phyloP scores from a whole-genome alignment of 2,329 filamentous ascomycete genomes.

The Thyridium curvatum region DNA sequence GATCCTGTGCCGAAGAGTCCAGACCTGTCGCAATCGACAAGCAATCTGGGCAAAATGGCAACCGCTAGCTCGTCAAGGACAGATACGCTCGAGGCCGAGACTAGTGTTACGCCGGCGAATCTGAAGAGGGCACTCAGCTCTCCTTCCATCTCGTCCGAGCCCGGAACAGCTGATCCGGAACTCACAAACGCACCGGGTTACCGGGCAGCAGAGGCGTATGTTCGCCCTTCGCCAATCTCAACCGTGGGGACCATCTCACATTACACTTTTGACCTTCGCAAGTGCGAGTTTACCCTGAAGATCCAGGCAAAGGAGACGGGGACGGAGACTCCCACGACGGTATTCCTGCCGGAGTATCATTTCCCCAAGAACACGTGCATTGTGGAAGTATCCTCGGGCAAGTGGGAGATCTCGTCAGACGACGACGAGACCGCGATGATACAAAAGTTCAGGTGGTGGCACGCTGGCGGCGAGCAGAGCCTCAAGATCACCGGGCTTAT shows the following conservation, averaged over 20 bases:
- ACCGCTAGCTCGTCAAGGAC: no score
- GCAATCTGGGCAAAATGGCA: conserved; percentile 6
- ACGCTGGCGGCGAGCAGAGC: conserved; percentile 75
- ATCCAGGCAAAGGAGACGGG: conserved; percentile 55
- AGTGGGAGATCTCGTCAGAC: conserved; percentile 77
- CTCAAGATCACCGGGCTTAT: conserved; percentile 71
- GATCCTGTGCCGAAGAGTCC: conserved; percentile 41
- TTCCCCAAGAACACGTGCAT: conserved; percentile 70
- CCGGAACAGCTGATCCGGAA: conserved; percentile 45
- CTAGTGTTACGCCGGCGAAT: conserved; percentile 65
- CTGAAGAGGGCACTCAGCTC: conserved; percentile 67
- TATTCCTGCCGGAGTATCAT: conserved; percentile 88
- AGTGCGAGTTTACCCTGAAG: conserved; percentile 69
- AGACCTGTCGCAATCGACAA: conserved; percentile 10
- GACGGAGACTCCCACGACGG: conserved; percentile 61
- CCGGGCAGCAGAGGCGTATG: conserved; percentile 87
- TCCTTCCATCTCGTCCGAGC: conserved; percentile 56
- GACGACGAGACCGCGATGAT: conserved; percentile 63
- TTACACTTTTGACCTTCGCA: conserved; percentile 77
- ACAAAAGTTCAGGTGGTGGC: conserved; percentile 88
- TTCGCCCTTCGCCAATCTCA: conserved; percentile 74
- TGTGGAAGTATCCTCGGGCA: conserved; percentile 75
- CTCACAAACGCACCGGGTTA: conserved; percentile 64
- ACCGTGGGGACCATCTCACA: conserved; percentile 65
- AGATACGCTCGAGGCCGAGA: conserved; percentile 42